These are phyloP conservation scores for Truncatella angustata DNA, from an alignment of 2,329 filamentous ascomycete genomes.

Conservation along the genomic window DNA sequence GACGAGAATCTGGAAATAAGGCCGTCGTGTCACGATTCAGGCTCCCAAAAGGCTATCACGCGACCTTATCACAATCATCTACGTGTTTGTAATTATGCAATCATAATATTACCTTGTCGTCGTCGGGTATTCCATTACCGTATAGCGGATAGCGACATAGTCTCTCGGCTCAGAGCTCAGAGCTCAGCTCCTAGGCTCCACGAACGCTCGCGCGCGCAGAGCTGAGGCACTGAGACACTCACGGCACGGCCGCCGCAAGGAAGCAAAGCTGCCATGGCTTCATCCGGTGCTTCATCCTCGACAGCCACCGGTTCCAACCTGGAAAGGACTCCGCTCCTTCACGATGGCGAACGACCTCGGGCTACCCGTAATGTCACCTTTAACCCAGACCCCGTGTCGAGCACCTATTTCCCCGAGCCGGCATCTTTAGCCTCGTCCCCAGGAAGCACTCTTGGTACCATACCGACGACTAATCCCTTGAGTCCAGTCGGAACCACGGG, in stretches of 20 bases:
- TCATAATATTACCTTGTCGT: too few relatives aligned
- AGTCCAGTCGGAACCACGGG: conserved; percentile 31
- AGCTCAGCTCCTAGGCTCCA: not conserved
- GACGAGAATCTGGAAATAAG: too few relatives aligned
- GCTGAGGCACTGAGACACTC: too few relatives aligned
- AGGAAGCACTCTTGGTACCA: conserved; percentile 34
- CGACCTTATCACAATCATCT: too few relatives aligned
- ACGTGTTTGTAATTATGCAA: too few relatives aligned
- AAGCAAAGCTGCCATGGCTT: conserved; percentile 18
- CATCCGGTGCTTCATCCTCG: conserved; percentile 20
- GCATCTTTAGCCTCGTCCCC: conserved; percentile 27
- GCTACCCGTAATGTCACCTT: conserved; percentile 70
- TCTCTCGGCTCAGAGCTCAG: not conserved
- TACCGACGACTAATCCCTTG: conserved; percentile 31
- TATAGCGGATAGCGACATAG: too few relatives aligned
- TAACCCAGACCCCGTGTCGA: conserved; percentile 66
- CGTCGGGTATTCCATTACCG: too few relatives aligned
- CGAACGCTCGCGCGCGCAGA: not conserved
- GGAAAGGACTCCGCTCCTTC: conserved; percentile 30
- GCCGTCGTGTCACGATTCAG: too few relatives aligned
- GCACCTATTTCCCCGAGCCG: conserved; percentile 54
- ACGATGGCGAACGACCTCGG: conserved; percentile 36
- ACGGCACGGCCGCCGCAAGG: not conserved
- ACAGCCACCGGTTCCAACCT: conserved; percentile 13
- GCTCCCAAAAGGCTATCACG: too few relatives aligned